Conservation (phyloP, 768 basidiomycete species). For the Pleurotus djamor region DNA sequence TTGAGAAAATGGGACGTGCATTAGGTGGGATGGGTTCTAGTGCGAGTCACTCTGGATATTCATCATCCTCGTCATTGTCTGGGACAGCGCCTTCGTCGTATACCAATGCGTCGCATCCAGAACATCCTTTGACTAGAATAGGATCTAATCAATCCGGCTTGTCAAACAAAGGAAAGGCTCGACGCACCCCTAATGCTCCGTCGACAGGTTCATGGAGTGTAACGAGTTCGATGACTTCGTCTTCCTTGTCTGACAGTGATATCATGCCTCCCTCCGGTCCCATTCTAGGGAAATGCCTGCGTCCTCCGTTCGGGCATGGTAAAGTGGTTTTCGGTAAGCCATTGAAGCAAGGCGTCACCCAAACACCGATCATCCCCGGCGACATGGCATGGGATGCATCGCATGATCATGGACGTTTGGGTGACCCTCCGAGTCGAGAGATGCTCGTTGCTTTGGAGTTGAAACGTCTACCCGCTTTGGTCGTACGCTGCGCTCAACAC, state of each 20-base stretch:
- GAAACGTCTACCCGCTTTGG: constrained; percentile 67
- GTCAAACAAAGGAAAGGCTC: constrained; percentile 29
- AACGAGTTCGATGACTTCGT: constrained; percentile 40
- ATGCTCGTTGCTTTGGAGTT: constrained; percentile 39
- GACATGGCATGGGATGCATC: constrained; percentile 11
- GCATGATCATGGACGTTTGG: constrained; percentile 11
- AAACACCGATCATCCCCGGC: constrained; percentile 46
- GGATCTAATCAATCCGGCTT: constrained; percentile 33
- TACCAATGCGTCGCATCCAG: constrained; percentile 20
- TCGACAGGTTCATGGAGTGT: constrained; percentile 54
- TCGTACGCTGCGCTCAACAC: constrained; percentile 83
- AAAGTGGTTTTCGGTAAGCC: constrained; percentile 64
- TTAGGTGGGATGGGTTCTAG: constrained; percentile 47
- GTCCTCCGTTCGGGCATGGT: constrained; percentile 46
- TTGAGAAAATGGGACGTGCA: constrained; percentile 72
- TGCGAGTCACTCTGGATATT: constrained; percentile 40
- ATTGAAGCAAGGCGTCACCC: constrained; percentile 49
- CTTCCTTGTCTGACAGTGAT: constrained; percentile 49
- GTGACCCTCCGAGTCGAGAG: constrained; percentile 14
- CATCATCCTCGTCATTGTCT: constrained; percentile 41
- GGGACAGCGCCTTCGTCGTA: constrained; percentile 36
- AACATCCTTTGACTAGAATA: constrained; percentile 31
- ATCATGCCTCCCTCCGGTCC: constrained; percentile 43
- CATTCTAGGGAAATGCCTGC: constrained; percentile 49
- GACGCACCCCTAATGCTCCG: constrained; percentile 59